Evolutionary conservation across 2,329 filamentous ascomycete species (phyloP).

Genomic region (Lachnellula willkommii): DNA sequence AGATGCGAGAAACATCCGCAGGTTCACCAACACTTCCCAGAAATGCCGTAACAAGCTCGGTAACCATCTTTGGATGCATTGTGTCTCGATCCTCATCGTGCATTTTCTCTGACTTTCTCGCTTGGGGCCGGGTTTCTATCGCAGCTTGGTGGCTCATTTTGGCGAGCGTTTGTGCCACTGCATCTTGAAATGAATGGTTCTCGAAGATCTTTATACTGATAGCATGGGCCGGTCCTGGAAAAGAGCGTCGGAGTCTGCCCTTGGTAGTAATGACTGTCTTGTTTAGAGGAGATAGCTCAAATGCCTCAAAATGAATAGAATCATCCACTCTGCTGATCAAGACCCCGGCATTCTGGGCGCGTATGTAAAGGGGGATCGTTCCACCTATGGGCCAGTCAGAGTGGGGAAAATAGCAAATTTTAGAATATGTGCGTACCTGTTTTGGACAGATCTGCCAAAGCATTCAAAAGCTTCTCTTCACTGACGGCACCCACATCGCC

Average conservation of each 20-base stretch:
- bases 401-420: background rate
- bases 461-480: conserved; percentile 4
- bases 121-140: background rate
- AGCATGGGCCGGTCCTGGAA: conserved; percentile 38
- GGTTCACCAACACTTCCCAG: conserved; percentile 36
- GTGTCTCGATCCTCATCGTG: conserved; percentile 44
- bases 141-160: conserved; percentile 5
- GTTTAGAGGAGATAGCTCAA: conserved; percentile 42
- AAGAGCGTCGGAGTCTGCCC: conserved; percentile 39
- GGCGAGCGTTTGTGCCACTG: conserved; percentile 6
- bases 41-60: conserved; percentile 44
- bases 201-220: conserved; percentile 25
- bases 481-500: conserved; percentile 3
- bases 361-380: conserved; percentile 33
- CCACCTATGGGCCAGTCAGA: background rate
- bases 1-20: conserved; percentile 31
- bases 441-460: conserved; percentile 5
- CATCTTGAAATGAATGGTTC: conserved; percentile 11
- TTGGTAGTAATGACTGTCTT: conserved; percentile 32
- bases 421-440: background rate
- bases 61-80: conserved; percentile 44
- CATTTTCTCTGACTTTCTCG: background rate
- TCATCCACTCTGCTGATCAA: conserved; percentile 32
- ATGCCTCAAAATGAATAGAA: conserved; percentile 34
- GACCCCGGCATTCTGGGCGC: conserved; percentile 43